phyloP scores from a whole-genome alignment of 305 asterid genomes.

The Rubia occidens region DNA sequence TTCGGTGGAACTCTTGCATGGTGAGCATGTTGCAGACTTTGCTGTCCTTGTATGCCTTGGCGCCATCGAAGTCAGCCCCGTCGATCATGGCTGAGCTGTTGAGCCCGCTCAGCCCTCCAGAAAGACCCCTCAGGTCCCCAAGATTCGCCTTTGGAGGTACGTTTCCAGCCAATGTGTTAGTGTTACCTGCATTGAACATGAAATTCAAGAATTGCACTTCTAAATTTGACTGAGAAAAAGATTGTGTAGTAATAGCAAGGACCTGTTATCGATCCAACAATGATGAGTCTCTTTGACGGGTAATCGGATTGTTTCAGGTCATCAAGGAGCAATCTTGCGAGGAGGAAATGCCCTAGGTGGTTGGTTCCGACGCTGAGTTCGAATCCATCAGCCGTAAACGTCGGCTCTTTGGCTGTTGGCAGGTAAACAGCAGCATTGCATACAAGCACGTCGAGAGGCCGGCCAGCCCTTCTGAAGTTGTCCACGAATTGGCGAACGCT shows the following conservation, averaged over 20 bases:
- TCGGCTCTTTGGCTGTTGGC: conserved; percentile 89
- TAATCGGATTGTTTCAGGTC: conserved; percentile 65
- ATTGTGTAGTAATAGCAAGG: background rate
- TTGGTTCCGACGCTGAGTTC: conserved; percentile 90
- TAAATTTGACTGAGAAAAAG: too few species aligned
- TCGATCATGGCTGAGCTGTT: conserved; percentile 83
- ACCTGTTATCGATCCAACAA: conserved; percentile 97
- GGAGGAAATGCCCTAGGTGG: conserved; percentile 84
- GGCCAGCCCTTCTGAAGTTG: conserved; percentile 51
- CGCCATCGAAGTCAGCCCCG: conserved; percentile 95
- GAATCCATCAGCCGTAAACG: conserved; percentile 76
- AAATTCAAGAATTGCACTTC: background rate
- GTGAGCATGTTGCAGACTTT: conserved; percentile 96
- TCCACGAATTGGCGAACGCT: conserved; percentile 90
- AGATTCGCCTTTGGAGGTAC: conserved; percentile 96
- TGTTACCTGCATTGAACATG: conserved; percentile 52
- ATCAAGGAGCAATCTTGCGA: conserved; percentile 64
- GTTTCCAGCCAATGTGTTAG: conserved; percentile 92
- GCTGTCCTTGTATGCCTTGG: conserved; percentile 95
- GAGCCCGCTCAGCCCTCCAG: conserved; percentile 63
- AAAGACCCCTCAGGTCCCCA: conserved; percentile 80
- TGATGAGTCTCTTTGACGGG: conserved; percentile 66
- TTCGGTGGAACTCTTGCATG: conserved; percentile 85
- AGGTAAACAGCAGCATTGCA: conserved; percentile 87
- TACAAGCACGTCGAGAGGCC: conserved; percentile 73